Evolutionary conservation across 495 filamentous ascomycete genomes (phyloP), one percentile per base, ranked within the genome.

Genomic region (Penicillium angulare): DNA sequence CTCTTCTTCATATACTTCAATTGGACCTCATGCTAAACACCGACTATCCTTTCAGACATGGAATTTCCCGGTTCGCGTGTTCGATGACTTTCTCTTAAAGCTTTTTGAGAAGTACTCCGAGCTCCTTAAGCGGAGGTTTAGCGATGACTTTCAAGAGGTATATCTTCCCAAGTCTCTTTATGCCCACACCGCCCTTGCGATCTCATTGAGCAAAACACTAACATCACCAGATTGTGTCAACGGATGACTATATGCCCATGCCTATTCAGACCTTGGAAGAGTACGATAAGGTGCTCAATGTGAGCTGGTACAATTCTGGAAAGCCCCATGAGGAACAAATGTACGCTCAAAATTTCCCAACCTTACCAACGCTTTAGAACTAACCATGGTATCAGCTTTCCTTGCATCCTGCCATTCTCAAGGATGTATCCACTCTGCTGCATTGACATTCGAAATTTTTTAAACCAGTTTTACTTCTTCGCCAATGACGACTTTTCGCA

Each of bases 181-280:
- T 0, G n/a, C n/a, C n/a, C 15, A 32, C 33, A 13, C 33, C 3
- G 16, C 24, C 43, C n/a, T 39, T 39, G 22, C 17, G n/a, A 42
- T n/a, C 7, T n/a, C 42, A 18, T 27, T 9, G 47, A 23, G 17
- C 8, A 13, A 21, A 3, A 43, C 52, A 39, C 50, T 65, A 26
- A 67, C 33, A 7, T 29, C 17, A 16, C 38, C 50, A 93, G 84
- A 95, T 96, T 66, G 90, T 99, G 22, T 88, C 86, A 9, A 95
- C 90, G 10, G 93, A 99, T 65, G 93, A 99, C 65, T 99, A 97
- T 68, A 97, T 97, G 92, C 95, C 95, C 16, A 97, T 99, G 95
- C 85, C 88, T 5, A 95, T 97, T 59, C 85, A 87, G 51, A 88
- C 85, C 20, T 56, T 77, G n/a, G 91, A 95, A 49, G 90, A 97